phyloP scores from a whole-genome alignment of 345 rosid genomes.

The Citrus mangshanensis region DNA sequence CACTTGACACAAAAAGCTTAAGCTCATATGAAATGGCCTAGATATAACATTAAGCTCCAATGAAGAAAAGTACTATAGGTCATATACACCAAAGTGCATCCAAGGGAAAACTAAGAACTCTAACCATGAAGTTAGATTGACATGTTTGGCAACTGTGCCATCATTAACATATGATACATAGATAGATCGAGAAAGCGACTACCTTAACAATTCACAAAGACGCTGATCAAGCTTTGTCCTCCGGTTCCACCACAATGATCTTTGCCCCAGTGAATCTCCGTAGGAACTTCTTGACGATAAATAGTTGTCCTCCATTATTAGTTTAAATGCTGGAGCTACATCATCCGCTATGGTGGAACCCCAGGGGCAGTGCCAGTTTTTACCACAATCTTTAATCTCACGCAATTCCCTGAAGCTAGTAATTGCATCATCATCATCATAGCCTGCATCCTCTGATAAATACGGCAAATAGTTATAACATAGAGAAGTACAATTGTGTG shows the following conservation, averaged over 20 bases:
- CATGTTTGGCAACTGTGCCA: background rate
- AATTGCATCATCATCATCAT: conserved; percentile 35
- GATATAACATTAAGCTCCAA: background rate
- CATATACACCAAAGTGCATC: background rate
- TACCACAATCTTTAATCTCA: conserved; percentile 31
- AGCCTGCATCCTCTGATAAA: conserved; percentile 43
- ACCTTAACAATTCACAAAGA: conserved; percentile 72
- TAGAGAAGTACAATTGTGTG: background rate
- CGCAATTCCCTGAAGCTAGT: conserved; percentile 24
- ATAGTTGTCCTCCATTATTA: conserved; percentile 73
- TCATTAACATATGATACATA: background rate
- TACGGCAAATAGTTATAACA: conserved; percentile 9
- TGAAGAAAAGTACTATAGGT: background rate
- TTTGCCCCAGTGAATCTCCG: conserved; percentile 56
- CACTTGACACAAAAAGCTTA: background rate
- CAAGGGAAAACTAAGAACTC: background rate
- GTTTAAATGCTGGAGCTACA: conserved; percentile 72
- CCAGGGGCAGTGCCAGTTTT: conserved; percentile 90
- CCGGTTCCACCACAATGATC: conserved; percentile 71
- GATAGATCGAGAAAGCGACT: conserved; percentile 4
- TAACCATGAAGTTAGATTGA: background rate
- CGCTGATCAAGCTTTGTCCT: conserved; percentile 76
- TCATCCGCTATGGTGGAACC: conserved; percentile 63
- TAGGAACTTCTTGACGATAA: conserved; percentile 45
- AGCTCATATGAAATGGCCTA: background rate